Evolutionary conservation across 306 rosid species (phyloP).

Genomic region (Betula pendula): DNA sequence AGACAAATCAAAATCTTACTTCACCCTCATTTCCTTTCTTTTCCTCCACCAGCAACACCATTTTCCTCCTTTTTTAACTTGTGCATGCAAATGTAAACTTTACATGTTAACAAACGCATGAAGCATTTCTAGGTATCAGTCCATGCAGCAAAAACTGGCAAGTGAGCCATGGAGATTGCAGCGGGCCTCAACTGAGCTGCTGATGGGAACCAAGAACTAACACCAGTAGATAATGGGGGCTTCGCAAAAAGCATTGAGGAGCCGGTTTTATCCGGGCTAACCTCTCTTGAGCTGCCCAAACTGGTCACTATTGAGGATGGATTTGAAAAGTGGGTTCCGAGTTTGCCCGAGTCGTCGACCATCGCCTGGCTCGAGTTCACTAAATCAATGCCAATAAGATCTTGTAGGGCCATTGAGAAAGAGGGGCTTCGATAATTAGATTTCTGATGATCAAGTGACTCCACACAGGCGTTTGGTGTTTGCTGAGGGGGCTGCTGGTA

Average conservation of each 20-base stretch:
- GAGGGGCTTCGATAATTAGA: conserved; percentile 41
- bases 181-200: conserved; percentile 68
- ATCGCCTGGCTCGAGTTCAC: conserved; percentile 34
- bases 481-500: conserved; percentile 35
- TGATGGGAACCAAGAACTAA: conserved; percentile 70
- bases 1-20: conserved; percentile 22
- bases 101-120: conserved; percentile 11
- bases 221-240: conserved; percentile 49
- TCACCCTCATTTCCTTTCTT: neutral
- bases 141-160: conserved; percentile 93
- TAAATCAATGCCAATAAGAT: conserved; percentile 58
- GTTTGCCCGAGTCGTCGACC: conserved; percentile 43
- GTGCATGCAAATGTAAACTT: conserved; percentile 51
- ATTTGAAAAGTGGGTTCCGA: conserved; percentile 64
- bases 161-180: conserved; percentile 64
- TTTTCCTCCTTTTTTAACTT: conserved; percentile 5
- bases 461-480: conserved; percentile 35
- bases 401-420: conserved; percentile 60
- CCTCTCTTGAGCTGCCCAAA: conserved; percentile 77
- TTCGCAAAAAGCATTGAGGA: conserved; percentile 51
- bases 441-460: conserved; percentile 40
- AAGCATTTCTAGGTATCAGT: conserved; percentile 45
- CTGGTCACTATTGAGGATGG: conserved; percentile 80
- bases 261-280: conserved; percentile 73
- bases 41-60: conserved; percentile 5